Base-by-base conservation (phyloP, 2,329 filamentous ascomycete species). In the Tolypocladium pustulatum region DNA sequence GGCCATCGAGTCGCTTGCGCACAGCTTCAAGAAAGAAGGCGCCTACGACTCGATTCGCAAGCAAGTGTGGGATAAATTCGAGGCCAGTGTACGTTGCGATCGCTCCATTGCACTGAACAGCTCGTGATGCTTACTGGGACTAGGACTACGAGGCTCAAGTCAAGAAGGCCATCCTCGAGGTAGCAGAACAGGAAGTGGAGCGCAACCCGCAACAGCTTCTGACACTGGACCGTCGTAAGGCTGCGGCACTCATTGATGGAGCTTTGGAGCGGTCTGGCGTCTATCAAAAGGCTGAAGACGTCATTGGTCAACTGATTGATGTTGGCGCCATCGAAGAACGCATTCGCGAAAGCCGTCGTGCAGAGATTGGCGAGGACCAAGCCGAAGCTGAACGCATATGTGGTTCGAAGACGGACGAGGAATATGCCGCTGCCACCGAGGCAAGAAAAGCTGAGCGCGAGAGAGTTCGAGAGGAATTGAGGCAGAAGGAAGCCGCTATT, bases 1-100 rank as follows among this genome's bases (percentile, higher is more conserved):
- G 1, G 85, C 87, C 1, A 90, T 93, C 59, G 89, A 92, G 65
- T 82, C 80, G 20, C 80, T 93, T 27, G 83, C 89, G n/a, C 86
- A 90, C 68, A 87, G 82, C 13, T 93, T 92, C 76, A 92, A 92
- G 74, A 93, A 92, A 75, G 91, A 90, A 72, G 90, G 90, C 61
- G 88, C 88, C 59, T 94, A 92, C 68, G 90, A 94, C 72, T 77
- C 81, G 17, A 82, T 92, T 62, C 85, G 89, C 61, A 92, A 91
- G 69, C 82, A 89, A 65, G 80, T 90, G 13, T 91, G 89, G 82
- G 83, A 88, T 53, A 85, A 89, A 59, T 90, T 90, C 64, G 84
- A 86, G 67, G 81, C 82, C 36, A 86, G 84, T 64, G 88, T 90
- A 80, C 59, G 81, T 59, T 54, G 36, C 46, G 20, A 41, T 22